Evolutionary conservation across 2,329 filamentous ascomycete genomes (phyloP).

Genomic region (Helminthosporium solani): DNA sequence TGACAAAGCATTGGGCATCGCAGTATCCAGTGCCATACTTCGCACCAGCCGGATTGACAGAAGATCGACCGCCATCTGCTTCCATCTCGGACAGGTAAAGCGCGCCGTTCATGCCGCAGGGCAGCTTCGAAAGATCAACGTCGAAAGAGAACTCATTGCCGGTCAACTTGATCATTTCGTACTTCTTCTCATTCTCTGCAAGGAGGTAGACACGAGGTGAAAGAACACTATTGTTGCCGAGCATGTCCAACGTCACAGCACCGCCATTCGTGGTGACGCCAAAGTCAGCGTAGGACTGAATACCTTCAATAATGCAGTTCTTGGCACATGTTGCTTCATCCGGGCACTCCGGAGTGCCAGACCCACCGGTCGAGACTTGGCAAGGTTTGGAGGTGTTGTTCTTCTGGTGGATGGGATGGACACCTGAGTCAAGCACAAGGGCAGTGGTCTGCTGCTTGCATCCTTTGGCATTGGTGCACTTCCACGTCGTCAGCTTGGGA

Average conservation of each 20-base stretch:
- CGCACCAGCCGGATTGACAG: conserved; percentile 53
- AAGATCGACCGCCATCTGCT: conserved; percentile 37
- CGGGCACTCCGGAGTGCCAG: conserved; percentile 50
- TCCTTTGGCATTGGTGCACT: conserved; percentile 53
- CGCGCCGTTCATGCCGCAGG: conserved; percentile 45
- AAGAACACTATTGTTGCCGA: conserved; percentile 41
- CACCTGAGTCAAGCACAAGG: conserved; percentile 53
- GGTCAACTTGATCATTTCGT: conserved; percentile 65
- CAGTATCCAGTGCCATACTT: conserved; percentile 62
- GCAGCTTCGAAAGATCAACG: conserved; percentile 58
- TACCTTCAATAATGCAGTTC: conserved; percentile 60
- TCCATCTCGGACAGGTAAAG: conserved; percentile 45
- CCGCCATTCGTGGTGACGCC: conserved; percentile 54
- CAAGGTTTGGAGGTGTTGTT: conserved; percentile 35
- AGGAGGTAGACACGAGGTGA: conserved; percentile 65
- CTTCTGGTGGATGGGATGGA: conserved; percentile 49
- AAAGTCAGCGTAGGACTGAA: conserved; percentile 55
- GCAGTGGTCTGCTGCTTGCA: conserved; percentile 52
- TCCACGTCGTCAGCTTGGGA: conserved; percentile 54
- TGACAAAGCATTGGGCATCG: conserved; percentile 48
- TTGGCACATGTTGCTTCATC: conserved; percentile 52
- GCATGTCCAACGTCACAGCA: conserved; percentile 50
- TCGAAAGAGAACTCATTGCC: conserved; percentile 73
- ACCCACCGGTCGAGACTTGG: conserved; percentile 29
- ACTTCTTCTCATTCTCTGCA: conserved; percentile 57